These are phyloP conservation scores for Agaricus blazei DNA, from an alignment of 768 basidiomycete genomes.

Conservation along the genomic window DNA sequence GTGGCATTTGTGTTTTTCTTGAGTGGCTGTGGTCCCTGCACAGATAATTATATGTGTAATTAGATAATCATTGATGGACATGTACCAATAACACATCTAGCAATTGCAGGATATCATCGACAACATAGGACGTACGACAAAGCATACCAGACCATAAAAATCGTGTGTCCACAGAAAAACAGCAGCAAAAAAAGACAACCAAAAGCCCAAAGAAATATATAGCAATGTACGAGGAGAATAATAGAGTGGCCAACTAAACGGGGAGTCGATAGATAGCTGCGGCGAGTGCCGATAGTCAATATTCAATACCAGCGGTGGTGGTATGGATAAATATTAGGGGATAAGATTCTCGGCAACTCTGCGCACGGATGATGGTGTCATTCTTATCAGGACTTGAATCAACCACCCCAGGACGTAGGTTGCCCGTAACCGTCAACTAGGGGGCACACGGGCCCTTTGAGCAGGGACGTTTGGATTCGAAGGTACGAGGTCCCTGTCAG, in stretches of 20 bases:
- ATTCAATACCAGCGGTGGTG: not conserved
- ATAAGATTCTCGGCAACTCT: conserved; percentile 20
- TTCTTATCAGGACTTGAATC: conserved; percentile 10
- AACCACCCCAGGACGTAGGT: conserved; percentile 20
- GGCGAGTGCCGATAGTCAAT: not conserved
- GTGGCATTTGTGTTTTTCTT: conserved; percentile 52
- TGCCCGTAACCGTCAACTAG: conserved; percentile 26
- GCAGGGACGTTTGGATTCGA: not conserved
- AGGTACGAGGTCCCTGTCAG: conserved; percentile 8
- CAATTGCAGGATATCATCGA: not conserved
- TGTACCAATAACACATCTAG: not conserved
- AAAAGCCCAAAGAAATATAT: not conserved
- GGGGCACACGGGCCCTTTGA: not conserved
- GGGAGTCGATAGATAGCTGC: not conserved
- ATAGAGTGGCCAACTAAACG: not conserved
- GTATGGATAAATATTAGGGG: not conserved
- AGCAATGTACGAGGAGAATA: not conserved
- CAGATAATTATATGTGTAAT: too few species aligned
- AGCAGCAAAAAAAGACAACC: not conserved
- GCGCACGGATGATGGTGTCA: conserved; percentile 15
- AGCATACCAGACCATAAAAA: not conserved
- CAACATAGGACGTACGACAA: not conserved
- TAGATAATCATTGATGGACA: not conserved
- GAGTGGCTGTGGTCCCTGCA: too few species aligned
- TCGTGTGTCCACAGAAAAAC: not conserved